A percentile compares a stretch with the other conserved stretches of the same genome.
Evolutionary conservation across 805 yeast genomes (phyloP).

Genomic region (Barnettozyma pratensis): DNA sequence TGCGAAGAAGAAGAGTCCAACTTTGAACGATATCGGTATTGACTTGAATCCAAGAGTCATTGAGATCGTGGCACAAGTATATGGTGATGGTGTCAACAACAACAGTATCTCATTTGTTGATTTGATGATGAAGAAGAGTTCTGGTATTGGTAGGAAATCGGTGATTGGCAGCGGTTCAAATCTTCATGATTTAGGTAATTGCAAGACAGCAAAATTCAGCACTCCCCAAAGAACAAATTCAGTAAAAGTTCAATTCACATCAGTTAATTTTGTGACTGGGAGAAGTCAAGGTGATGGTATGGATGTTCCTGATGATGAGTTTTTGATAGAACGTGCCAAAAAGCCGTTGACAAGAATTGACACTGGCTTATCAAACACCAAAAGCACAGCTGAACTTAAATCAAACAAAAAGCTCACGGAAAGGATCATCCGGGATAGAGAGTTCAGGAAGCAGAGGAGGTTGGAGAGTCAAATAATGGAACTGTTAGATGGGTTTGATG

Average conservation of each 20-base stretch:
- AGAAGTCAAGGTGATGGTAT: background rate
- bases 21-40: too few species aligned
- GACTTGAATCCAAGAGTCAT: background rate
- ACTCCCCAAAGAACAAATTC: background rate
- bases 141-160: background rate
- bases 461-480: background rate
- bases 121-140: background rate
- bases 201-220: too few species aligned
- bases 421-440: too few species aligned
- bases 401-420: too few species aligned
- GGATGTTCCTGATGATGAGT: background rate
- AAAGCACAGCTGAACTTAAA: too few species aligned
- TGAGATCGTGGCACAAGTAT: background rate
- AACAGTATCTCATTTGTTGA: background rate
- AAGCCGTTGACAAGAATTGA: too few species aligned
- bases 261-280: background rate
- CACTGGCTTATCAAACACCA: too few species aligned
- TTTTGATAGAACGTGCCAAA: too few species aligned
- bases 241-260: background rate
- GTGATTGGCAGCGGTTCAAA: too few species aligned
- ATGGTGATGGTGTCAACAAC: background rate
- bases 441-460: background rate
- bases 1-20: background rate
- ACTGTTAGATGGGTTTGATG: background rate
- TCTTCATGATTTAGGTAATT: too few species aligned